A percentile compares a stretch with the other conserved stretches of the same genome.
Conservation (phyloP, 1,284 basidiomycete genomes). For the Leccinum fallax region DNA sequence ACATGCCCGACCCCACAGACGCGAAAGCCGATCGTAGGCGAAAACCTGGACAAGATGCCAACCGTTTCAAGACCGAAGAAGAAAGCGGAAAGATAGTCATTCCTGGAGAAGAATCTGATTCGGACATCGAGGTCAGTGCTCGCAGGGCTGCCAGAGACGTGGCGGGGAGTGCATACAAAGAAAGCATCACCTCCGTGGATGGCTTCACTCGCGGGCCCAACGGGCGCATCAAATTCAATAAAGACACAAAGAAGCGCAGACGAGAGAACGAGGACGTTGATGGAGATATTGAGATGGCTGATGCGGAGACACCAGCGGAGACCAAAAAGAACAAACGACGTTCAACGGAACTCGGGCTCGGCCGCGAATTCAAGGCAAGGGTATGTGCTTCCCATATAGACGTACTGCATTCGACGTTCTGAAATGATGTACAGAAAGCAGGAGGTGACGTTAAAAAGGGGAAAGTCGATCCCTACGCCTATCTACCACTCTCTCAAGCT, state of each 20-base stretch:
- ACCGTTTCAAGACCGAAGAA: slow-evolving; percentile 86
- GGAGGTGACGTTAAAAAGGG: slow-evolving; percentile 90
- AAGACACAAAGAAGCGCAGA: slow-evolving; percentile 90
- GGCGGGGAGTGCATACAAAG: slow-evolving; percentile 83
- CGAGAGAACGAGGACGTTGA: slow-evolving; percentile 66
- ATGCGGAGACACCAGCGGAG: slow-evolving; percentile 41
- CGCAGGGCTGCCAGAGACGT: slow-evolving; percentile 51
- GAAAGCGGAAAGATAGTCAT: slow-evolving; percentile 91
- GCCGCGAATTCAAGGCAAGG: slow-evolving; percentile 90
- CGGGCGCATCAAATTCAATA: slow-evolving; percentile 94
- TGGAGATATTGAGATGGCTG: slow-evolving; percentile 66
- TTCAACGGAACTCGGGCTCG: slow-evolving; percentile 58
- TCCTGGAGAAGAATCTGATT: slow-evolving; percentile 59
- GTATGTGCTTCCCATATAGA: slow-evolving; percentile 38
- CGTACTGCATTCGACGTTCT: background rate
- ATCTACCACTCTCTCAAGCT: slow-evolving; percentile 81
- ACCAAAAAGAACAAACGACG: slow-evolving; percentile 63
- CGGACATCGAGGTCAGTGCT: slow-evolving; percentile 39
- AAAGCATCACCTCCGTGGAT: slow-evolving; percentile 81
- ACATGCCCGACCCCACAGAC: slow-evolving; percentile 42
- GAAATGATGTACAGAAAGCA: slow-evolving; percentile 63
- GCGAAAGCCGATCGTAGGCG: slow-evolving; percentile 55
- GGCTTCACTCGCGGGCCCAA: slow-evolving; percentile 85
- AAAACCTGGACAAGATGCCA: slow-evolving; percentile 86
- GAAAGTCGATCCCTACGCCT: slow-evolving; percentile 91